Evolutionary conservation across 371 early-diverging fungal genomes (phyloP), one percentile per base, ranked within the genome.

Genomic region (Mucor saturninus): DNA sequence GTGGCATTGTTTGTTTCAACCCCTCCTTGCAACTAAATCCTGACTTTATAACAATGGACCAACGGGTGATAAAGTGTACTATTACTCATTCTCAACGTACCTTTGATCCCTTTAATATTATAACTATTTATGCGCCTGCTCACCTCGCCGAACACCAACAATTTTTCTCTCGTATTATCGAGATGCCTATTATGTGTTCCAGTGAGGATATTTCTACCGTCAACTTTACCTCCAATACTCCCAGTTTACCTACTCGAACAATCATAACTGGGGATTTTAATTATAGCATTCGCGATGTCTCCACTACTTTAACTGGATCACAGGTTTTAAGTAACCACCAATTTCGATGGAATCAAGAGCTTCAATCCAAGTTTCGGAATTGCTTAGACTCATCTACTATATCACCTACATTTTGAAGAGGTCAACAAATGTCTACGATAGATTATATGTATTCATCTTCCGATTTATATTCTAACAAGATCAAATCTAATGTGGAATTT

Each of bases 1-100:
- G 54, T 45, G 62, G 55, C 21, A 26, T 61, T n/a, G 55, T 61
- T 10, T 54, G 13, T 38, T 32, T 61, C 10, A 35, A 32, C 45
- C 48, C 54, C 2, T 14, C 11, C 2, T 14, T 31, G 5, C 30
- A 31, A 11, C 30, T 52, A 7, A 5, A 38, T 10, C 29, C 15
- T 29, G 5, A 15, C 8, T 30, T 39, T 5, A 40, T 39, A n/a
- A 9, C 29, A 10, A 8, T 13, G 1, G 52, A 51, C 14, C 40
- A 59, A 10, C 37, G 59, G 7, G 5, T 51, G 13, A 28, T 59
- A 15, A 5, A 14, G 5, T 38, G 30, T 21, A 26, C 10, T 35
- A 38, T 51, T n/a, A 28, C 14, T 28, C 59, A 59, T 30, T 28
- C 6, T 6, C n/a, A 58, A 13, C 32, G 4, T 21, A 7, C 26